Evolutionary conservation across 768 basidiomycete species (phyloP), one percentile per base, ranked within the genome.

Genomic region (Sistotremastrum suecicum): DNA sequence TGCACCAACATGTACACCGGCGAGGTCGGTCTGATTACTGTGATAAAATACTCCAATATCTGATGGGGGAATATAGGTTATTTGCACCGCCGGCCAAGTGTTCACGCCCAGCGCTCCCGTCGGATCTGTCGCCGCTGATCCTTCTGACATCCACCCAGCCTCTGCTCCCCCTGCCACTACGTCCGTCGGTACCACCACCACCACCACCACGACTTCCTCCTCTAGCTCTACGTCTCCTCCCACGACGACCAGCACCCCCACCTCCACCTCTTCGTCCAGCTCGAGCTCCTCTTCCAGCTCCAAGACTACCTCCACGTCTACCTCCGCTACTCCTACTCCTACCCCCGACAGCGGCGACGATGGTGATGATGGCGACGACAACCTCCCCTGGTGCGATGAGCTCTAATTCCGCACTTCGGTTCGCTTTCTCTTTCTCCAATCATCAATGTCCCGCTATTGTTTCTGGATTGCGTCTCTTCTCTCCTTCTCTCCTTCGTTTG

Each of bases 1-100:
- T 82, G 76, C 60, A 62, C 53, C 52, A 86, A 86, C 66, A 66
- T 88, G 59, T 84, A 85, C 62, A 56, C 80, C 47, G 83, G 78
- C 56, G 80, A 86, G 74, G 84, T 85, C 42, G 46, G 70, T 65
- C 3, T 10, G 41, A 12, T 12, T 11, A 32, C 12, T 8, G 6
- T 20, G 38, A 28, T 6, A 20, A 31, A 43, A 42, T 40, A 20
- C 43, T 33, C 35, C 34, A 39, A 5, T 34, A 12, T 12, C 31
- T 12, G 43, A 48, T 47, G 12, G 11, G 4, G 39, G n/a, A 10
- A 5, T 5, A 6, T 38, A 75, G 76, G 76, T 78, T 34, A 54
- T 84, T 37, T 83, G 81, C 51, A 66, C 67, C 40, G 61, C 69
- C 28, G 50, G 52, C 20, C 52, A 51, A 9, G 65, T 69, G 7